Base-by-base conservation (phyloP, 768 basidiomycete genomes). In the Hydnum rufescens region DNA sequence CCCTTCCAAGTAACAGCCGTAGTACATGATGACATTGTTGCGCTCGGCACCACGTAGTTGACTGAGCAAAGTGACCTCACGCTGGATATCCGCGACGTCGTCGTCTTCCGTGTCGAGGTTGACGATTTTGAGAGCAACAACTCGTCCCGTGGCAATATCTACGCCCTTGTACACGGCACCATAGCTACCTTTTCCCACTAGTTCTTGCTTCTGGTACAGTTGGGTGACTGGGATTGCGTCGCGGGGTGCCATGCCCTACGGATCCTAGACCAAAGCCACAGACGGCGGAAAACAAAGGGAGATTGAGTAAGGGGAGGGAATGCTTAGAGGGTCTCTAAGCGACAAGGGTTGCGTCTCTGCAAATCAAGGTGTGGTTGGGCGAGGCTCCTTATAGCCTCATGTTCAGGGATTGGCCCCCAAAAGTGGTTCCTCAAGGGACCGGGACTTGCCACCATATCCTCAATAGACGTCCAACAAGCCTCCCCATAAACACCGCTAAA, bases 41-140 rank as follows among this genome's bases (percentile, higher is more conserved):
- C 85, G 80, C 0, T 84, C 85, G 54, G 88, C 87, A 44, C 68
- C 65, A 22, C 87, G 73, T 30, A 97, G 74, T 62, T 93, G 89
- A 43, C 82, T 80, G 19, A 97, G 72, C 49, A 99, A 76, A 5
- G 88, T 79, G 29, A 99, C 89, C 66, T 97, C 95, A 55, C 85
- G 82, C 66, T 96, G 93, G 51, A 97, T 96, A 66, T 92, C 93
- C 48, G 71, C 84, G 18, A 95, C 89, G 63, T 99, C 95, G 65
- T 99, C 93, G 64, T 92, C 93, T 52, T 82, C 77, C 25, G 82
- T 92, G 67, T 97, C 95, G 58, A 97, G 80, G 67, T 97, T 87
- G 70, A 99, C 96, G 65, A 97, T 92, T 69, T 99, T 99, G 68
- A 97, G 78, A 18, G 92, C 95, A 31, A 99, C 87, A 52, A 90